Base-by-base conservation (phyloP, 306 rosid species). In the Pueraria montana region DNA sequence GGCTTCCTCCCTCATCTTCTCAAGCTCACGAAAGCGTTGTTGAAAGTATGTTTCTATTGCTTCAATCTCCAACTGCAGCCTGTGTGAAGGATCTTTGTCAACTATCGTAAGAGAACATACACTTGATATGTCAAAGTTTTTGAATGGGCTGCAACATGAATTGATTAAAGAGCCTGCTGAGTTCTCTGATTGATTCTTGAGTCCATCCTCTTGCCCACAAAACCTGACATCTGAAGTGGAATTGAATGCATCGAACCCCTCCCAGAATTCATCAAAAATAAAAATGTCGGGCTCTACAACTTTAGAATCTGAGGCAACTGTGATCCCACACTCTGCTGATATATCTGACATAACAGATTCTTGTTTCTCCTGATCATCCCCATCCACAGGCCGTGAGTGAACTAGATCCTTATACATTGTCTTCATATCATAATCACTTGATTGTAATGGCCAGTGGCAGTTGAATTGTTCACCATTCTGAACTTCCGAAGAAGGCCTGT, bases 1-100 rank as follows among this genome's bases (percentile, higher is more conserved):
- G 26, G 94, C 96, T 77, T 86, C 92, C 82, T 90, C 95, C 87
- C 89, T 95, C 92, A 82, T 75, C 83, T 71, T 91, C 86, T 76
- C 42, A 67, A 95, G 97, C 69, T 88, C 89, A 53, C 77, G 70
- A 74, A 89, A 85, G 69, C 88, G 69, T 45, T 84, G 95, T 69
- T 63, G 87, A 80, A 84, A 93, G 79, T 87, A 89, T 24, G 45
- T 14, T 32, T 95, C 91, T 36, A 93, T 93, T 30, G 95, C 89
- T 67, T 85, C 93, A 34, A 93, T 87, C 89, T 93, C 98, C 89
- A 76, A 36, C 86, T 86, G 88, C 32, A 93, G 88, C 82, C 87
- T 90, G 4, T 82, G 55, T 11, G 73, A 36, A 40, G 78, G 81
- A 68, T 78, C 80, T 24, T 79, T 79, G 49, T 85, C 94, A 10